Evolutionary conservation across 31 red algal genomes (phyloP), one percentile per base, ranked within the genome.

Genomic region (Odonthalia washingtoniensis): DNA sequence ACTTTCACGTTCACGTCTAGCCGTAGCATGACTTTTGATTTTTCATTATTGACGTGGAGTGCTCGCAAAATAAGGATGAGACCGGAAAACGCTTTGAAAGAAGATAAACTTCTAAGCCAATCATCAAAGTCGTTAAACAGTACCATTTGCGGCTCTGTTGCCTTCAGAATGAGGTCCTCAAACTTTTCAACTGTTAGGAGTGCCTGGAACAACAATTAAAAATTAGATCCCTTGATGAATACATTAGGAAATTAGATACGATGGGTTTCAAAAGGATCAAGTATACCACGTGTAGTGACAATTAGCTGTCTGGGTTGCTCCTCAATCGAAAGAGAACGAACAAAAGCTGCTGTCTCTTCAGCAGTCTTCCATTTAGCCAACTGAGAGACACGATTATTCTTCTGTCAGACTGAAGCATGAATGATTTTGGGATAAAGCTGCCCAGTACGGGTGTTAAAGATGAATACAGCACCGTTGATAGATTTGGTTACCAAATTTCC

Each of bases 361-460:
- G 97, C 97, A 30, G 94, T 94, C 72, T 99, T 99, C 97, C 97
- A 99, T 75, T 96, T 97, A 39, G 97, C 97, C 38, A 99, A 80
- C 80, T 99, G 97, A 5, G 89, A 91, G 33, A 96, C 85, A 43
- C 97, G 97, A 64, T 94, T 97, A 64, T 99, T 94, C 5, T 95
- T 95, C 63, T 90, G 88, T 95, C 97, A 99, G 5, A 93, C 94
- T 0, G 83, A 89, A 60, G 94, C 91, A 61, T 99, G 97, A 60
- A 99, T 92, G 33, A 99, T 93, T 83, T 99, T 99, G 31, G 97
- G 75, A 78, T 93, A 99, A 21, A 99, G 90, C 49, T 95, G 97
- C 18, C 97, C 97, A 26, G 95, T 99, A 43, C 91, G 45, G n/a
- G 95, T 88, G 41, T 97, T 96, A 52, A 96, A 97, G n/a, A 96